Percentiles rank a stretch among this genome's conserved stretches.
phyloP scores from a whole-genome alignment of 768 basidiomycete genomes.

The Clathrus columnatus region DNA sequence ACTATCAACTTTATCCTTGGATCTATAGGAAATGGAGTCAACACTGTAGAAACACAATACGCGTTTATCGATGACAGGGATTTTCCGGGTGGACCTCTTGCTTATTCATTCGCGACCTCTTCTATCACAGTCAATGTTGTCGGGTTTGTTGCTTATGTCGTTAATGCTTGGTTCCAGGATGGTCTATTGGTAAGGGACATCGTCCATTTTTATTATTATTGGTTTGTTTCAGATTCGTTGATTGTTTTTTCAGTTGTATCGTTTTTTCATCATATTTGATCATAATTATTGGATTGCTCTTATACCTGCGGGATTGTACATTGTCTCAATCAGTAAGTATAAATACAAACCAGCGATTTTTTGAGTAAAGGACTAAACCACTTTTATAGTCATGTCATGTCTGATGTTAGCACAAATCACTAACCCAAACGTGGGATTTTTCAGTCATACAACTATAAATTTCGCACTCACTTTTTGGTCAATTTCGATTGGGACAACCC shows the following conservation, averaged over 20 bases:
- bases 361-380: no score
- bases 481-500: slow-evolving; percentile 24
- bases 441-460: not conserved
- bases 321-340: slow-evolving; percentile 17
- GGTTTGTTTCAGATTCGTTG: not conserved
- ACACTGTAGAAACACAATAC: not conserved
- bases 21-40: not conserved
- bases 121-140: not conserved
- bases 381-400: slow-evolving; percentile 7
- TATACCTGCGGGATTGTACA: slow-evolving; percentile 15
- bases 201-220: not conserved
- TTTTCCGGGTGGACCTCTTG: not conserved
- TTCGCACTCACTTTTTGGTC: slow-evolving; percentile 6
- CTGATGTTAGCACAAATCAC: slow-evolving; percentile 14
- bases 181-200: not conserved
- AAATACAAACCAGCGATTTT: no score
- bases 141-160: not conserved
- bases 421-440: slow-evolving; percentile 13
- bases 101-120: not conserved
- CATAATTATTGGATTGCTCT: slow-evolving; percentile 11
- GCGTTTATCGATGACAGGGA: not conserved
- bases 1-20: not conserved
- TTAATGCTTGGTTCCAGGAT: not conserved
- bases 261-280: slow-evolving; percentile 15
- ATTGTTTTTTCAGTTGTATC: not conserved